A percentile compares a stretch with the other conserved stretches of the same genome.
Conservation (phyloP, 805 yeast genomes). For the Wickerhamiella nectarea region DNA sequence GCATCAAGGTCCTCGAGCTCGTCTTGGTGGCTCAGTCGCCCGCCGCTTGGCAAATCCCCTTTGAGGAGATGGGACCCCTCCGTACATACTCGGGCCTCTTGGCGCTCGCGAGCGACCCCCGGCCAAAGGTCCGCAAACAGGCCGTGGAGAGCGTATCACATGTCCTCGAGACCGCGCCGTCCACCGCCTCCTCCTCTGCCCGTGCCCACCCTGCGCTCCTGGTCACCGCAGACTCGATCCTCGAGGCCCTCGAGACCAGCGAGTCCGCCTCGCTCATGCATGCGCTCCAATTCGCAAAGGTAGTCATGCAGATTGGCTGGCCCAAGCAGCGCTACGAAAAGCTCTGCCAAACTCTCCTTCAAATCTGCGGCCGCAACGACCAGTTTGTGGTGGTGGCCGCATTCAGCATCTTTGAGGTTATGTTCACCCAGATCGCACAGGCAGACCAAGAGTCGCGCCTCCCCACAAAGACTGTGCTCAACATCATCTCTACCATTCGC, state of each 20-base stretch:
- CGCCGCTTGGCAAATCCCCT: constrained; percentile 46
- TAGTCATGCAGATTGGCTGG: constrained; percentile 53
- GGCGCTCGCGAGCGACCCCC: constrained; percentile 65
- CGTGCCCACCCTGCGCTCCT: constrained; percentile 61
- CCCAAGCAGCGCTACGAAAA: constrained; percentile 54
- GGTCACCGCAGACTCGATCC: constrained; percentile 53
- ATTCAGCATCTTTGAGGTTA: constrained; percentile 69
- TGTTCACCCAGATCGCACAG: constrained; percentile 53
- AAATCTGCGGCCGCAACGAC: constrained; percentile 67
- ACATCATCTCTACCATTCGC: constrained; percentile 55
- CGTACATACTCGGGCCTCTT: constrained; percentile 20
- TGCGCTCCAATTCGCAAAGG: constrained; percentile 56
- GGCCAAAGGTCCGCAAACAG: constrained; percentile 93
- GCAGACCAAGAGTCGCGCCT: constrained; percentile 21
- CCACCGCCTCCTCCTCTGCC: constrained; percentile 42
- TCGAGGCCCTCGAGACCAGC: constrained; percentile 31
- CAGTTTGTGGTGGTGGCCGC: constrained; percentile 73
- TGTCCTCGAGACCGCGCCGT: constrained; percentile 53
- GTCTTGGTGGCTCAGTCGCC: constrained; percentile 68
- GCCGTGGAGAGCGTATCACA: constrained; percentile 76
- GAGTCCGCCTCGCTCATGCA: constrained; percentile 43
- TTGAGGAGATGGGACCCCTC: constrained; percentile 19
- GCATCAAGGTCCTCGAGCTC: constrained; percentile 74
- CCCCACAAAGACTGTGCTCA: constrained; percentile 49
- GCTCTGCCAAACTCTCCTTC: constrained; percentile 63